phyloP scores from a whole-genome alignment of 192 early-diverging fungal species.

The Entophlyctis luteolus region DNA sequence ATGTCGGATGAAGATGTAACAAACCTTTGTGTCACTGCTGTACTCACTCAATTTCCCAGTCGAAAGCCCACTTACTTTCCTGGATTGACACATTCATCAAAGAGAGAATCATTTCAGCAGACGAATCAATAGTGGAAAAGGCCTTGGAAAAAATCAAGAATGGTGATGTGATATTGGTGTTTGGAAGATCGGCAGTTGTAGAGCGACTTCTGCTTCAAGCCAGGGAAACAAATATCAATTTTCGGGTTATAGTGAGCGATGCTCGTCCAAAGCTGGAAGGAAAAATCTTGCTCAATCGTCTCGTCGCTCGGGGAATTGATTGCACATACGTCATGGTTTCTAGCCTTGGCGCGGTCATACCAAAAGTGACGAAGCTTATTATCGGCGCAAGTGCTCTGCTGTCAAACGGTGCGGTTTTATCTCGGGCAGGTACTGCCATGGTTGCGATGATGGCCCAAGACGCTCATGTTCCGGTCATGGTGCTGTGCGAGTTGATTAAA shows the following conservation, averaged over 20 bases:
- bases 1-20: conserved; percentile 83
- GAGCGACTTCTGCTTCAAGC: conserved; percentile 72
- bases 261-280: conserved; percentile 86
- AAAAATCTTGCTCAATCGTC: conserved; percentile 56
- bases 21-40: background rate
- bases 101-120: conserved; percentile 83
- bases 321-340: conserved; percentile 70
- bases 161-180: conserved; percentile 89
- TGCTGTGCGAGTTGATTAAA: conserved; percentile 93
- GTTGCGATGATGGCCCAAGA: conserved; percentile 87
- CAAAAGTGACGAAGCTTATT: conserved; percentile 82
- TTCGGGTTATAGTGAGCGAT: conserved; percentile 91
- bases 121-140: conserved; percentile 71
- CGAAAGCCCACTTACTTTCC: conserved; percentile 61
- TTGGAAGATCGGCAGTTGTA: conserved; percentile 86
- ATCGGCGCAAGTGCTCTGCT: conserved; percentile 90
- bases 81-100: conserved; percentile 85
- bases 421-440: conserved; percentile 83
- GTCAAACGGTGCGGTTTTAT: conserved; percentile 88
- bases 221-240: conserved; percentile 60
- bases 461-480: conserved; percentile 89
- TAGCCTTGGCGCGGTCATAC: conserved; percentile 71
- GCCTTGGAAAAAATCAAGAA: conserved; percentile 86
- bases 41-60: conserved; percentile 41
- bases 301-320: conserved; percentile 61